Evolutionary conservation across 805 yeast species (phyloP).

Genomic region (Yamadazyma scolyti): DNA sequence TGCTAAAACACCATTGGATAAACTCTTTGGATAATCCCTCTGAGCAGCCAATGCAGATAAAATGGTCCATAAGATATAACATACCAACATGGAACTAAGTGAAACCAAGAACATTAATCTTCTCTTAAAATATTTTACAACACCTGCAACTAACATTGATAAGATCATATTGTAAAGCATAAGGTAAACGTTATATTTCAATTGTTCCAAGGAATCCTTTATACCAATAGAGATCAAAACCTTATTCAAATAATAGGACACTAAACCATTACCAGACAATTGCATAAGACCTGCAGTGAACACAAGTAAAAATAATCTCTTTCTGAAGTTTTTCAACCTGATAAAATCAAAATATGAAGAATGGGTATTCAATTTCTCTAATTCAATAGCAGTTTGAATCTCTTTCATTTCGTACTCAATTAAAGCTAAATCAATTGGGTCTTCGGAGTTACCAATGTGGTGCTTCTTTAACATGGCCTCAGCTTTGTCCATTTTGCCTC

Average conservation of each 20-base stretch:
- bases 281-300: slow-evolving; percentile 10
- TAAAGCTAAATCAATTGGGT: slow-evolving; percentile 11
- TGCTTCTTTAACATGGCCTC: slow-evolving; percentile 32
- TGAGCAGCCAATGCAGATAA: slow-evolving; percentile 19
- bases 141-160: slow-evolving; percentile 16
- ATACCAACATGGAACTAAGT: slow-evolving; percentile 21
- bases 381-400: slow-evolving; percentile 11
- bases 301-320: slow-evolving; percentile 9
- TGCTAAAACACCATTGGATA: slow-evolving; percentile 18
- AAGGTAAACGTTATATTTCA: slow-evolving; percentile 49
- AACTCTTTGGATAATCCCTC: slow-evolving; percentile 13
- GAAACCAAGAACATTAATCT: slow-evolving; percentile 24
- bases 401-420: slow-evolving; percentile 13
- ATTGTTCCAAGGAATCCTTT: slow-evolving; percentile 41
- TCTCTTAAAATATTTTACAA: slow-evolving; percentile 19
- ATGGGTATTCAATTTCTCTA: slow-evolving; percentile 10
- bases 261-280: slow-evolving; percentile 48
- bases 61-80: slow-evolving; percentile 22
- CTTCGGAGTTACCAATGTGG: slow-evolving; percentile 34
- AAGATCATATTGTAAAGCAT: slow-evolving; percentile 43
- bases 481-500: slow-evolving; percentile 43
- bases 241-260: slow-evolving; percentile 47
- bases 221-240: slow-evolving; percentile 54
- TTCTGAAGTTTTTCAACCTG: slow-evolving; percentile 6
- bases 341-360: slow-evolving; percentile 9